A percentile compares a stretch with the other conserved stretches of the same genome.
Evolutionary conservation across 176 grass and related monocot genomes (phyloP).

Genomic region (Rhynchospora tenuis): DNA sequence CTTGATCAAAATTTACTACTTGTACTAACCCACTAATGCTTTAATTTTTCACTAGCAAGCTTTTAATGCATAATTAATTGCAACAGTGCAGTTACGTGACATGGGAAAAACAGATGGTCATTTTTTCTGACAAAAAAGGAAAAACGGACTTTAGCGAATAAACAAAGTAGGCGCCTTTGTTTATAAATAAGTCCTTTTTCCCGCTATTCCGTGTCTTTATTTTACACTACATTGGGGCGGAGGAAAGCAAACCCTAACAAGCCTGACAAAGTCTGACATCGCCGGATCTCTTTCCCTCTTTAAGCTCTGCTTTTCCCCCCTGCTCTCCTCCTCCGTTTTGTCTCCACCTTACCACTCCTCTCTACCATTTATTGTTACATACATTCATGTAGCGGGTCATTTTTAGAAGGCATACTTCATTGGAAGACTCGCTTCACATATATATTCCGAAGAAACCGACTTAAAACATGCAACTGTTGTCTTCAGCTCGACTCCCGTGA

Average conservation of each 20-base stretch:
- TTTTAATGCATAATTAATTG: background rate
- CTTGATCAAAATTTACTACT: background rate
- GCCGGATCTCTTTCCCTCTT: slow-evolving; percentile 2
- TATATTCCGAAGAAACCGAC: background rate
- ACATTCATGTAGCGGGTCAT: background rate
- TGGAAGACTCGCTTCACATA: background rate
- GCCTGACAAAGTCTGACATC: slow-evolving; percentile 12
- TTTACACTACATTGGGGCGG: background rate
- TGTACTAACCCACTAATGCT: background rate
- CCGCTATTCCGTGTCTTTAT: background rate
- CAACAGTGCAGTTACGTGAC: too few species aligned
- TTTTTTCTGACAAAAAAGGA: background rate
- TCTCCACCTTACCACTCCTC: background rate
- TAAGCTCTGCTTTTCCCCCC: slow-evolving; percentile 1
- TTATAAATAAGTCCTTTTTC: background rate
- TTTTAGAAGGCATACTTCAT: background rate
- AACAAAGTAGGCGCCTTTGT: background rate
- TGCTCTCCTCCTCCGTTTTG: slow-evolving; percentile 7
- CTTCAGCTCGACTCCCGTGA: background rate
- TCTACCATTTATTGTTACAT: background rate
- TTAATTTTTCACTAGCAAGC: background rate
- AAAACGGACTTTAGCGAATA: background rate
- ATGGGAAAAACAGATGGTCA: too few species aligned
- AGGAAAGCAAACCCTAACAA: slow-evolving; percentile 12
- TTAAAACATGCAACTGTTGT: background rate